These are phyloP conservation scores for Arachis monticola DNA, from an alignment of 331 rosid genomes.

Conservation along the genomic window DNA sequence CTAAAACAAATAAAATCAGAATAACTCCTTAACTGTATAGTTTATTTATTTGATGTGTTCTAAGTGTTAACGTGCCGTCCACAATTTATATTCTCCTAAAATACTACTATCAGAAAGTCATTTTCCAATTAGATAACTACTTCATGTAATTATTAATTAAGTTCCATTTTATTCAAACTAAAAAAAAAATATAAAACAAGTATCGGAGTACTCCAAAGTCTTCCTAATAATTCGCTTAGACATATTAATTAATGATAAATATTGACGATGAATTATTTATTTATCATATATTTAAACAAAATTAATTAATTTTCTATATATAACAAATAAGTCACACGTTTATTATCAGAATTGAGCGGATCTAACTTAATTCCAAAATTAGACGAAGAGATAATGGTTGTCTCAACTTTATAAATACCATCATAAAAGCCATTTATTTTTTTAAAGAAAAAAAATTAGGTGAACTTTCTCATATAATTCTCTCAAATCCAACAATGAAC, in stretches of 20 bases:
- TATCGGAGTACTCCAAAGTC: neutral
- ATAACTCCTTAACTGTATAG: neutral
- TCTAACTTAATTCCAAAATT: too few species aligned
- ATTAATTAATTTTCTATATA: too few species aligned
- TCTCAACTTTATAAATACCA: too few species aligned
- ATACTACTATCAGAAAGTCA: neutral
- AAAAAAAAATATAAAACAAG: neutral
- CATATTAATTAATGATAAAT: neutral
- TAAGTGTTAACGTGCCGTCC: slow-evolving; percentile 38
- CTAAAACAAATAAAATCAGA: neutral
- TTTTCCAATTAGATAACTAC: neutral
- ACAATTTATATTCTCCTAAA: slow-evolving; percentile 15
- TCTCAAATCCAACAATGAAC: too few species aligned
- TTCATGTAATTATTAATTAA: neutral
- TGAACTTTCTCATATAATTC: too few species aligned
- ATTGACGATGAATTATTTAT: too few species aligned
- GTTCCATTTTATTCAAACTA: neutral
- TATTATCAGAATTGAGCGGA: too few species aligned
- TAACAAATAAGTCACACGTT: too few species aligned
- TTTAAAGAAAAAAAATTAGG: too few species aligned
- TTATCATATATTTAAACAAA: too few species aligned
- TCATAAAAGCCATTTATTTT: too few species aligned
- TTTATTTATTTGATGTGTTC: slow-evolving; percentile 12
- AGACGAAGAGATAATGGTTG: too few species aligned
- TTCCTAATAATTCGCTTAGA: neutral